Conservation (phyloP, 495 filamentous ascomycete genomes). For the Penicillium salamii region DNA sequence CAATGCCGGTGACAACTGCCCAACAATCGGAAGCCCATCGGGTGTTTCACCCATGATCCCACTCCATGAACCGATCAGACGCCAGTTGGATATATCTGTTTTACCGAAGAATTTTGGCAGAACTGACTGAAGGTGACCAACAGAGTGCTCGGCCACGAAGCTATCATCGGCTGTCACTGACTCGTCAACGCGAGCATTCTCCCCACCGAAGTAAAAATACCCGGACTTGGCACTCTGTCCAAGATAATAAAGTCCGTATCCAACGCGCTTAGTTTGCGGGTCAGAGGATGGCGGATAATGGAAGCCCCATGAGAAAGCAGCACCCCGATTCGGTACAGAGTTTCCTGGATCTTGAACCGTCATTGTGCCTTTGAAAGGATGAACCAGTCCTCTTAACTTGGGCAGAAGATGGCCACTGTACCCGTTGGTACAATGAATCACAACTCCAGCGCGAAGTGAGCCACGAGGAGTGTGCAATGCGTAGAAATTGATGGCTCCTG, state of each 20-base stretch:
- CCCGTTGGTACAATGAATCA: slow-evolving; percentile 76
- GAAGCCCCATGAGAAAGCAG: slow-evolving; percentile 32
- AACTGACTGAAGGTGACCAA: slow-evolving; percentile 26
- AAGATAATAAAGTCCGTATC: slow-evolving; percentile 74
- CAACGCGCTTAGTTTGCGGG: slow-evolving; percentile 29
- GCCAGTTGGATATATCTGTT: slow-evolving; percentile 17
- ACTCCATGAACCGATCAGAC: slow-evolving; percentile 63
- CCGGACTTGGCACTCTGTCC: slow-evolving; percentile 56
- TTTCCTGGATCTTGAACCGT: slow-evolving; percentile 58
- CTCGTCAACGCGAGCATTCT: slow-evolving; percentile 64
- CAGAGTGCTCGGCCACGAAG: slow-evolving; percentile 35
- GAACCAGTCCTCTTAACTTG: slow-evolving; percentile 62
- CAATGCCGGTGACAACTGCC: slow-evolving; percentile 54
- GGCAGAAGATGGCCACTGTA: slow-evolving; percentile 76
- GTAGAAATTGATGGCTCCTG: slow-evolving; percentile 14
- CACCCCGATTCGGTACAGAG: slow-evolving; percentile 24
- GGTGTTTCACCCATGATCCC: slow-evolving; percentile 78
- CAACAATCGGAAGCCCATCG: slow-evolving; percentile 70
- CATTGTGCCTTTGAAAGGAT: slow-evolving; percentile 77
- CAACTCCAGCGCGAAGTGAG: slow-evolving; percentile 48
- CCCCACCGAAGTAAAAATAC: slow-evolving; percentile 47
- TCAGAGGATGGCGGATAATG: slow-evolving; percentile 26
- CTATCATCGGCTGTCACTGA: slow-evolving; percentile 51
- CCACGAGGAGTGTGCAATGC: slow-evolving; percentile 63
- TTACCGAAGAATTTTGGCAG: slow-evolving; percentile 42